phyloP scores from a whole-genome alignment of 169 alveolate species.

The Eimeria maxima region DNA sequence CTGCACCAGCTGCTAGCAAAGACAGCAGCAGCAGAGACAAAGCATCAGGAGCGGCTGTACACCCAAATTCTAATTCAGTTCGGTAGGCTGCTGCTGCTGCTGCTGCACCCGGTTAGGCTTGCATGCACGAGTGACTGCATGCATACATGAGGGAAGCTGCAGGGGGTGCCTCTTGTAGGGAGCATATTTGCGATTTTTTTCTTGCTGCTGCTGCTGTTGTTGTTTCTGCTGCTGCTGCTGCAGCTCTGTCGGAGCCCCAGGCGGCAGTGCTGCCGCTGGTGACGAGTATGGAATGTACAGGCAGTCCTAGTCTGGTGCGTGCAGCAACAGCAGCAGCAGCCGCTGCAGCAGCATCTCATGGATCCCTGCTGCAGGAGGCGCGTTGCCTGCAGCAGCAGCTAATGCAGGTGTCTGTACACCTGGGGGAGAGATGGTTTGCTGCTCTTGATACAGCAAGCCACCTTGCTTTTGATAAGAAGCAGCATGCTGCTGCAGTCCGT shows the following conservation, averaged over 20 bases:
- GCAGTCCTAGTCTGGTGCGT: neutral
- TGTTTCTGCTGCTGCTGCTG: neutral
- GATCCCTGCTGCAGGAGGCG: slow-evolving; percentile 89
- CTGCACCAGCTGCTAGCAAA: slow-evolving; percentile 8
- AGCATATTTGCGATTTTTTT: no score
- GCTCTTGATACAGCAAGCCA: slow-evolving; percentile 93
- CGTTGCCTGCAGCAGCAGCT: slow-evolving; percentile 91
- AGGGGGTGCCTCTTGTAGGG: no score
- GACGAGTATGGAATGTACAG: neutral
- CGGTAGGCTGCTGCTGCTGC: neutral
- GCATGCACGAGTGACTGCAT: neutral
- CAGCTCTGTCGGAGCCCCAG: neutral
- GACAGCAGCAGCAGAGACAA: neutral
- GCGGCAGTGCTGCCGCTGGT: slow-evolving; percentile 19
- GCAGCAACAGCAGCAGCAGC: slow-evolving; percentile 78
- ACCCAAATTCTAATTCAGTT: neutral
- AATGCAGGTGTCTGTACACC: slow-evolving; percentile 92
- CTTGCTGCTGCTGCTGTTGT: neutral
- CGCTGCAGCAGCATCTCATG: neutral
- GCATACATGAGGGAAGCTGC: no score
- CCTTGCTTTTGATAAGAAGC: slow-evolving; percentile 89
- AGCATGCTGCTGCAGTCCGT: slow-evolving; percentile 86
- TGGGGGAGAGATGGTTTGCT: slow-evolving; percentile 94
- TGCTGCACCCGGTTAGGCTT: neutral
- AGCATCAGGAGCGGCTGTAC: neutral